Base-by-base conservation (phyloP, 371 early-diverging fungal genomes). In the Saksenaea oblongispora region DNA sequence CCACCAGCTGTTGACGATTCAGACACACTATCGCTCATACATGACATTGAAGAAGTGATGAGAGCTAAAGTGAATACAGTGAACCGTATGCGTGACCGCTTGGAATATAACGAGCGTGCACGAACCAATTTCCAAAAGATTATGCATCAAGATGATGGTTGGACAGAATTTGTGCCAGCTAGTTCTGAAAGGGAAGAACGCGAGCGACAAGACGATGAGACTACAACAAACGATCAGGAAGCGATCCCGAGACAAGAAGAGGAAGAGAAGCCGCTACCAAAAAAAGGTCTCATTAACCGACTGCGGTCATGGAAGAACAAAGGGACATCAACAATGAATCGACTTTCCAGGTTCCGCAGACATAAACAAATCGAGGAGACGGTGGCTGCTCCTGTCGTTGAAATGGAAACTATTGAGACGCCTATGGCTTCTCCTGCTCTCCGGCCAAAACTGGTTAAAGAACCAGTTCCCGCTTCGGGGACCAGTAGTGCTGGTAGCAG, bases 1-100 rank as follows among this genome's bases (percentile, higher is more conserved):
- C 75, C 84, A 0, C 87, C 87, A 3, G 56, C 60, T 11, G 68
- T 80, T 1, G 81, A 76, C 14, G 84, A 83, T 63, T 54, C 70
- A 0, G 54, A 63, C 26, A 64, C 63, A 1, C 36, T 59, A 22
- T 61, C 70, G 0, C 26, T 81, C 11, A 73, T 81, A 11, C 61
- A 63, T 7, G 76, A 81, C 9, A 73, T 76, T 9, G 75, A 81
- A 27, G 31, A 64, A 7, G 57, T 75, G 15, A 63, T 56, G n/a
- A 68, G 66, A 34, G 62, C 65, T 5, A 81, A 81, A 51, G 73
- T 81, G 1, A 75, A 74, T 55, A 66, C 72, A 3, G 76, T 81
- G 15, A 78, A 81, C 54, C 69, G 82, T 17, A 78, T 78, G 76
- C 74, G 75, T 14, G 75, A 81, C 54, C 72, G 74, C 5, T 35